Conservation (phyloP, 768 basidiomycete genomes). For the Cytidiella melzeri region DNA sequence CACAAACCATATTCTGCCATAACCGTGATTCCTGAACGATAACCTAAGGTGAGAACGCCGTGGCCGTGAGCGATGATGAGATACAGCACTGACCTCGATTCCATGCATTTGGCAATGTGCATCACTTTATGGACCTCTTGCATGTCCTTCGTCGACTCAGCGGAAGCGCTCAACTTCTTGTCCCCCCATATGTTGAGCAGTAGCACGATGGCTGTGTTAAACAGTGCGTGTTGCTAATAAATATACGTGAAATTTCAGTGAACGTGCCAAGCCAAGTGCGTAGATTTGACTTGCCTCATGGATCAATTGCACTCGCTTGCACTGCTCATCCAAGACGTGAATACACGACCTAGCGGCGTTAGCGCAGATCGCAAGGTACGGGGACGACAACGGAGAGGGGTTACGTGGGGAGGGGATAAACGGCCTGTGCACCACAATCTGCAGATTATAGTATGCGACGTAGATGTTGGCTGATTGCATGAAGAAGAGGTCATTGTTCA, state of each 20-base stretch:
- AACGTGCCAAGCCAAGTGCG: not conserved
- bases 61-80: too few species aligned
- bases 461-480: conserved; percentile 34
- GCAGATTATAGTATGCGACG: conserved; percentile 37
- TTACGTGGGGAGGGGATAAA: conserved; percentile 66
- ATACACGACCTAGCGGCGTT: conserved; percentile 40
- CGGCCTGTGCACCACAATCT: conserved; percentile 72
- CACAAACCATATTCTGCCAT: conserved; percentile 39
- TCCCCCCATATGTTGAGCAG: conserved; percentile 39
- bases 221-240: conserved; percentile 24
- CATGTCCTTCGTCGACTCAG: conserved; percentile 28
- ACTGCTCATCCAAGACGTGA: conserved; percentile 35
- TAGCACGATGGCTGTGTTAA: conserved; percentile 35
- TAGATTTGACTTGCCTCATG: conserved; percentile 3
- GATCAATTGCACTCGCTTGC: conserved; percentile 8
- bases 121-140: conserved; percentile 37
- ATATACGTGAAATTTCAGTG: not conserved
- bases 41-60: too few species aligned
- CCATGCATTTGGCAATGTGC: conserved; percentile 26
- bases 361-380: conserved; percentile 45
- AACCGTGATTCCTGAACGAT: too few species aligned
- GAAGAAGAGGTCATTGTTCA: conserved; percentile 18
- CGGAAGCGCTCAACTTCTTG: conserved; percentile 22
- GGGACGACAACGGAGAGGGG: conserved; percentile 33
- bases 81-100: conserved; percentile 25